Evolutionary conservation across 805 yeast genomes (phyloP).

Genomic region (Metschnikowia arizonensis): DNA sequence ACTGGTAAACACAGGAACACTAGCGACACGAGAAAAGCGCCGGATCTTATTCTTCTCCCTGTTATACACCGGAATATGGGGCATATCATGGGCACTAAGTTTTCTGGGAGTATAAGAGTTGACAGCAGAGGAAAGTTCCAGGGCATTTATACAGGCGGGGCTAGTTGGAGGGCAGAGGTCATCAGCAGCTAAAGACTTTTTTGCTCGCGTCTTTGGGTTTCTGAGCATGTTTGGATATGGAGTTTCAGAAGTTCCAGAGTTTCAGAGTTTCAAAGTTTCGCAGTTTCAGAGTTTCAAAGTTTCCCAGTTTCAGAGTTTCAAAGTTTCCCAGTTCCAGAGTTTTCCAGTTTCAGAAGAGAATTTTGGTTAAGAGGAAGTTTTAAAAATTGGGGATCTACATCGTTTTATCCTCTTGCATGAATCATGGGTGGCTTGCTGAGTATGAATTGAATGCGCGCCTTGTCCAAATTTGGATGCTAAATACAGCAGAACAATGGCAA

Average conservation of each 20-base stretch:
- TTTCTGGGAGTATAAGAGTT: slow-evolving; percentile 26
- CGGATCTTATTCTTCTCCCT: slow-evolving; percentile 21
- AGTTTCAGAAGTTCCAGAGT: too few species aligned
- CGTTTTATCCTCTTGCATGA: not conserved
- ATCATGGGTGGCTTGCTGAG: slow-evolving; percentile 4
- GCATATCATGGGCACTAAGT: slow-evolving; percentile 21
- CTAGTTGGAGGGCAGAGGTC: slow-evolving; percentile 5
- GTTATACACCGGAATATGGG: slow-evolving; percentile 25
- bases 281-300: too few species aligned
- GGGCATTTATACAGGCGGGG: slow-evolving; percentile 9
- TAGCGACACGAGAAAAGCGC: slow-evolving; percentile 13
- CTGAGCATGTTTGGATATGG: slow-evolving; percentile 7
- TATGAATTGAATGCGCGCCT: not conserved
- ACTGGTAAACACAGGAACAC: slow-evolving; percentile 5
- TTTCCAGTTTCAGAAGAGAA: too few species aligned
- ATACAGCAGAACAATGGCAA: not conserved
- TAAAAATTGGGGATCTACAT: not conserved
- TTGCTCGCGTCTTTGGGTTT: slow-evolving; percentile 8
- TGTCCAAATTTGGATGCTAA: not conserved
- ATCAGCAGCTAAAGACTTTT: slow-evolving; percentile 1
- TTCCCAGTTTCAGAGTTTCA: too few species aligned
- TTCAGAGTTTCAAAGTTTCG: too few species aligned
- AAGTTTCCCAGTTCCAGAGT: too few species aligned
- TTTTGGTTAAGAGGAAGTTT: not conserved
- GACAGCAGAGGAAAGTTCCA: slow-evolving; percentile 29